Conservation (phyloP, 345 rosid genomes). For the Euclidium syriacum region DNA sequence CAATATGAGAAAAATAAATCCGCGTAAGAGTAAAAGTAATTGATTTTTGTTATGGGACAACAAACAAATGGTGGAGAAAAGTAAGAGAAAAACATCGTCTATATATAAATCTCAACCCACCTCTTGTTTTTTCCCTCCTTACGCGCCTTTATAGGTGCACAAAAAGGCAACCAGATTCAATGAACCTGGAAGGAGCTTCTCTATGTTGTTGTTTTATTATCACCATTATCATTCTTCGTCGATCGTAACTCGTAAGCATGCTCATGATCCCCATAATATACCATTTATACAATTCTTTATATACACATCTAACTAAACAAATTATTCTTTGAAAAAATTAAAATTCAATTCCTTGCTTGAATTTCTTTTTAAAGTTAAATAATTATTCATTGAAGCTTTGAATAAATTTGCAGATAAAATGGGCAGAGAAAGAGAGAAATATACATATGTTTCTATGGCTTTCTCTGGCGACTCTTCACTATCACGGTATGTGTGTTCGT, state of each 20-base stretch:
- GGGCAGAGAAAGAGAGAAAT: constrained; percentile 12
- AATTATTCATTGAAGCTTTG: constrained; percentile 14
- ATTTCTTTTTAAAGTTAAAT: neutral
- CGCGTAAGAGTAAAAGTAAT: neutral
- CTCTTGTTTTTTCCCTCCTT: constrained; percentile 1
- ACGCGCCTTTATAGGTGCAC: constrained; percentile 9
- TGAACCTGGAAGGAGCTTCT: constrained; percentile 15
- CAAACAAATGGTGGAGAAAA: neutral
- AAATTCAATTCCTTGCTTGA: neutral
- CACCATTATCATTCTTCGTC: constrained; percentile 11
- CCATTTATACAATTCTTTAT: neutral
- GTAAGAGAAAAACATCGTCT: neutral
- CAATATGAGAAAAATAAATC: neutral
- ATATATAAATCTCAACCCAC: constrained; percentile 18
- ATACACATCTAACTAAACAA: constrained; percentile 1
- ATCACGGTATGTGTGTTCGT: constrained; percentile 6
- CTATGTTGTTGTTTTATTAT: constrained; percentile 16
- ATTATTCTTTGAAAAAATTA: neutral
- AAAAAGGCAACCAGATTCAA: constrained; percentile 29
- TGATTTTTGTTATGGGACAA: neutral
- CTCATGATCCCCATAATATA: neutral
- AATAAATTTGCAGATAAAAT: constrained; percentile 4
- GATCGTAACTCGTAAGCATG: constrained; percentile 15
- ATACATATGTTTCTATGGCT: neutral
- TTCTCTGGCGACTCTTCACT: neutral